Conservation (phyloP, 257 asterid genomes). For the Solanum etuberosum region DNA sequence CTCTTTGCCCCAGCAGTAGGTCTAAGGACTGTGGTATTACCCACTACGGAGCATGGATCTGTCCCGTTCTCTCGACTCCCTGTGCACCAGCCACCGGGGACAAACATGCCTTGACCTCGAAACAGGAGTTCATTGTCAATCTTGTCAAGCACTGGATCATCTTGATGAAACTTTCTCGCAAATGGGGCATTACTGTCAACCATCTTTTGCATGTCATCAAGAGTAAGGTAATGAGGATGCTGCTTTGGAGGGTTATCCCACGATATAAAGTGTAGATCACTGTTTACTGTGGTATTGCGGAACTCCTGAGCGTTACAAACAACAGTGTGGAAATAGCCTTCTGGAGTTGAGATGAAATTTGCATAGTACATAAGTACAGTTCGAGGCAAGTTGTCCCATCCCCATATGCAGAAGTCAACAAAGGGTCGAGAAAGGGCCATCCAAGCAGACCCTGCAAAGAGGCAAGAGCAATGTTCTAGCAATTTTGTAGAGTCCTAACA, state of each 20-base stretch:
- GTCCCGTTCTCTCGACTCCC: slow-evolving; percentile 55
- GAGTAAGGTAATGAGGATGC: slow-evolving; percentile 25
- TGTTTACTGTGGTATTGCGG: slow-evolving; percentile 70
- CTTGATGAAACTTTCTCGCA: slow-evolving; percentile 70
- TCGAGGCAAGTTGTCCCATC: slow-evolving; percentile 89
- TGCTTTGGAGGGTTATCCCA: slow-evolving; percentile 83
- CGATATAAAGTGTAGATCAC: slow-evolving; percentile 78
- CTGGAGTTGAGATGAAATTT: slow-evolving; percentile 85
- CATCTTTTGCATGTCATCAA: slow-evolving; percentile 64
- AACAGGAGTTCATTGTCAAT: slow-evolving; percentile 60
- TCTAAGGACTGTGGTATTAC: slow-evolving; percentile 52
- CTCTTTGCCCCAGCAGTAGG: slow-evolving; percentile 76
- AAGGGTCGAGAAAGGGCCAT: slow-evolving; percentile 83
- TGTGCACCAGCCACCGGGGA: slow-evolving; percentile 84
- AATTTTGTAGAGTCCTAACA: not conserved
- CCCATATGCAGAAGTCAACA: slow-evolving; percentile 86
- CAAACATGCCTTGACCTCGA: slow-evolving; percentile 52
- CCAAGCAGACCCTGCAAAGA: slow-evolving; percentile 82
- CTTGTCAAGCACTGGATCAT: slow-evolving; percentile 65
- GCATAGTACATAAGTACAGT: slow-evolving; percentile 88
- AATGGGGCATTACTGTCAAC: slow-evolving; percentile 76
- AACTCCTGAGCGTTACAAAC: slow-evolving; percentile 71
- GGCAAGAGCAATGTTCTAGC: not conserved
- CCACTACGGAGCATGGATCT: slow-evolving; percentile 62
- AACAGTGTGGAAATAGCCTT: slow-evolving; percentile 87